Percentiles rank a stretch among this genome's conserved stretches.
Conservation (phyloP, 108 stramenopile species). For the Asterionellopsis glacialis region DNA sequence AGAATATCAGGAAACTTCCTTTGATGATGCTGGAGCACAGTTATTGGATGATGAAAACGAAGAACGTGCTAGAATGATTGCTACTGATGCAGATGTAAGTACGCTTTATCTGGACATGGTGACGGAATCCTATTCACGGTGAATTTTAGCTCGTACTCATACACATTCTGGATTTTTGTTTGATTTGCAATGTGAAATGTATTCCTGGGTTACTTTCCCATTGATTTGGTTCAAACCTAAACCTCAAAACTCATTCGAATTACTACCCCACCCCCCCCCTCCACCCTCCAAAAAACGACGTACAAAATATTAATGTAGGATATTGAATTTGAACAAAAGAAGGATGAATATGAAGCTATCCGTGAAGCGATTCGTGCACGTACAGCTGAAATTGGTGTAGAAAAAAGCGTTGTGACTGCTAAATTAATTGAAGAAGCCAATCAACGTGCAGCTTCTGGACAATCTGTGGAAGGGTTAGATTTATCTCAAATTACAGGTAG, state of each 20-base stretch:
- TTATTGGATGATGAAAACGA: conserved; percentile 30
- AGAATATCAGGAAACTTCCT: conserved; percentile 10
- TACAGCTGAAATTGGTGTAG: conserved; percentile 53
- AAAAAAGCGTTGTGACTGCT: conserved; percentile 56
- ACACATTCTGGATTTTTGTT: background rate
- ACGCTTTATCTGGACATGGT: background rate
- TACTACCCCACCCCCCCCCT: no score
- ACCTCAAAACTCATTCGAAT: no score
- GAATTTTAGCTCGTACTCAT: background rate
- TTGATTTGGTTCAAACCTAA: no score
- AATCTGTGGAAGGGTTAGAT: conserved; percentile 32
- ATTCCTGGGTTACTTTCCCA: no score
- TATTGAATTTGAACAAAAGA: background rate
- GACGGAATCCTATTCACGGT: background rate
- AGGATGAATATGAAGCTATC: conserved; percentile 24
- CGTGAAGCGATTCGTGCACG: conserved; percentile 62
- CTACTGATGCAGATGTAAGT: conserved; percentile 33
- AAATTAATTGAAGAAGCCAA: conserved; percentile 54
- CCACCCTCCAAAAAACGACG: no score
- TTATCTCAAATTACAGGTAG: conserved; percentile 53
- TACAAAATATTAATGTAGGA: background rate
- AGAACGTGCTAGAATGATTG: conserved; percentile 21
- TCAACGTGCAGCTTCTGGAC: conserved; percentile 36
- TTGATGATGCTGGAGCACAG: conserved; percentile 28
- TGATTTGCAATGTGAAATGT: no score